phyloP scores from a whole-genome alignment of 768 basidiomycete species.

The Suillus occidentalis region DNA sequence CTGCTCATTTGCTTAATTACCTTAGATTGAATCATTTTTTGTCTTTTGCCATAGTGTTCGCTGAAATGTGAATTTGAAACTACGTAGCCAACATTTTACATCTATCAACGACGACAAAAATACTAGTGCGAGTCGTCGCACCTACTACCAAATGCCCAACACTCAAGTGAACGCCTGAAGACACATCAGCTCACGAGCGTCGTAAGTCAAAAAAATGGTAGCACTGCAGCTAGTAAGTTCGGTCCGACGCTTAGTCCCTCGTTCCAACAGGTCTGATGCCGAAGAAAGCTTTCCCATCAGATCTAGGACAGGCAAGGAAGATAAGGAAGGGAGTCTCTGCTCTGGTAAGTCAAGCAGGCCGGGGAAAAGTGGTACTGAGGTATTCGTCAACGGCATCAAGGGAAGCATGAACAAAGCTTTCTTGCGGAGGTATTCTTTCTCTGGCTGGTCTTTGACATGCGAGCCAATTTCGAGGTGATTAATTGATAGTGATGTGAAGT shows the following conservation, averaged over 20 bases:
- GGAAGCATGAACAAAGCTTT: conserved; percentile 68
- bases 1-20: conserved; percentile 1
- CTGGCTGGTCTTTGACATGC: conserved; percentile 64
- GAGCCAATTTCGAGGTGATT: conserved; percentile 86
- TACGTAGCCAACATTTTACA: not conserved
- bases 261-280: conserved; percentile 34
- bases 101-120: not conserved
- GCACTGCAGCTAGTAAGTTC: conserved; percentile 28
- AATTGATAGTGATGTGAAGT: conserved; percentile 77
- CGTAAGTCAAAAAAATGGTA: conserved; percentile 16
- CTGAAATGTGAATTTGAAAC: not conserved
- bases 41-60: not conserved
- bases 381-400: conserved; percentile 49
- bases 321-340: conserved; percentile 50
- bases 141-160: not conserved
- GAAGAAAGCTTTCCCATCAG: conserved; percentile 51
- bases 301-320: conserved; percentile 66
- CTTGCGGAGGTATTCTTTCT: conserved; percentile 49
- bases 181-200: conserved; percentile 28
- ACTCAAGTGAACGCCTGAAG: conserved; percentile 1
- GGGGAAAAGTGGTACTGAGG: conserved; percentile 11
- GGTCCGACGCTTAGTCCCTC: conserved; percentile 34
- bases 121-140: not conserved
- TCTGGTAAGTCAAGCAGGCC: conserved; percentile 62
- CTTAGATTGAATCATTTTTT: not conserved